Conservation (phyloP, 73 alveolate genomes). For the Paramecium octaurelia region DNA sequence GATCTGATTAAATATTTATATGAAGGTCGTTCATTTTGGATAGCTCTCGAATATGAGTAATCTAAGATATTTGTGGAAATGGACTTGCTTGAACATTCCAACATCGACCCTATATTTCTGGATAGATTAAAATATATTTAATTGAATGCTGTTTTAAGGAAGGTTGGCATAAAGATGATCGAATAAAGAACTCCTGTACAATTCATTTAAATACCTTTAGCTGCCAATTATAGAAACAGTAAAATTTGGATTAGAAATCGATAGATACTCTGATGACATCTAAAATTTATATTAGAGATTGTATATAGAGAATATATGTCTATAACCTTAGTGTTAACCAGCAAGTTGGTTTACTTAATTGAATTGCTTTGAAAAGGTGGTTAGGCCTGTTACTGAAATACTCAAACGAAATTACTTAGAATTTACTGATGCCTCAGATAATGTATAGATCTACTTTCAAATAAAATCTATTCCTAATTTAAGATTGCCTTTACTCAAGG, state of each 20-base stretch:
- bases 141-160: not conserved
- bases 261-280: not conserved
- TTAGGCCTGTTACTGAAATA: not conserved
- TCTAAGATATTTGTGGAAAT: not conserved
- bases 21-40: not conserved
- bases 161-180: not conserved
- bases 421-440: not conserved
- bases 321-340: not conserved
- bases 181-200: not conserved
- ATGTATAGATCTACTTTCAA: not conserved
- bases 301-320: not conserved
- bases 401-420: not conserved
- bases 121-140: not conserved
- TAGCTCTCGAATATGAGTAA: not conserved
- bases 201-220: not conserved
- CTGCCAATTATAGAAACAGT: not conserved
- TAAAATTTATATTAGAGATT: not conserved
- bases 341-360: not conserved
- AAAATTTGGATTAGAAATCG: not conserved
- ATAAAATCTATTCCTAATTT: not conserved
- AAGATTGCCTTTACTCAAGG: constrained; percentile 11
- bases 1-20: not conserved
- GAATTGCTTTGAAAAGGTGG: not conserved
- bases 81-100: not conserved
- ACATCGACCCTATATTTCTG: not conserved